Evolutionary conservation across 1,284 basidiomycete genomes (phyloP), one percentile per base, ranked within the genome.

Genomic region (Rhodotorula sp.): DNA sequence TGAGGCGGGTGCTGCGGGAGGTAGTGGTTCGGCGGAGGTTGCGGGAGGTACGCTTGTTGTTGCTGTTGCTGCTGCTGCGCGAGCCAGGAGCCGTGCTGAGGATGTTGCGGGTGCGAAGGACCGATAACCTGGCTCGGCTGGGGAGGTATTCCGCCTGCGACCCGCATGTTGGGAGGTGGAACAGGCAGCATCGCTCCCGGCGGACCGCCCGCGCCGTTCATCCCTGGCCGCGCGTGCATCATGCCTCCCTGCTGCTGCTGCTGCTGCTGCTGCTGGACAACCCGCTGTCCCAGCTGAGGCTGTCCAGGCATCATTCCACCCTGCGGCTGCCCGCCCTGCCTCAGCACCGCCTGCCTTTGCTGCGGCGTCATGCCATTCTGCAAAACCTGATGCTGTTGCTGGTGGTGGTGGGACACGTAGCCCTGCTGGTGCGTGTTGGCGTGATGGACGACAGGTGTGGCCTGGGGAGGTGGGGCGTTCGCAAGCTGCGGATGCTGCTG

Each of bases 31-130:
- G 53, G 51, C 34, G 51, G 51, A 4, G 58, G 66, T 47, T 55
- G 60, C 52, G 52, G 32, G 47, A 51, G 34, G 60, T 32, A 57
- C 29, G 53, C 20, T 10, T 32, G 22, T 49, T 51, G 39, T 19
- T 59, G 54, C 4, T 56, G 49, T 27, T 66, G 60, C 30, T 63
- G 69, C 32, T 70, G 64, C 22, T 70, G 68, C 0, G 62, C 59
- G 52, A 64, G 59, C 67, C 64, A 69, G 19, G 39, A 34, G 11
- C 34, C 53, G 51, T 73, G 71, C 20, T 67, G 65, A 36, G 71
- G 71, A 19, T 73, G 71, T 3, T 53, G 58, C 32, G 71, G 71
- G 13, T 73, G 67, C 5, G 67, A 70, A 6, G 71, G 67, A 4
- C 62, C 62, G 54, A 72, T 62, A 19, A 65, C 27, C 24, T 64